Evolutionary conservation across 805 yeast genomes (phyloP).

Genomic region (Saccharomycopsis oosterbeekiorum): DNA sequence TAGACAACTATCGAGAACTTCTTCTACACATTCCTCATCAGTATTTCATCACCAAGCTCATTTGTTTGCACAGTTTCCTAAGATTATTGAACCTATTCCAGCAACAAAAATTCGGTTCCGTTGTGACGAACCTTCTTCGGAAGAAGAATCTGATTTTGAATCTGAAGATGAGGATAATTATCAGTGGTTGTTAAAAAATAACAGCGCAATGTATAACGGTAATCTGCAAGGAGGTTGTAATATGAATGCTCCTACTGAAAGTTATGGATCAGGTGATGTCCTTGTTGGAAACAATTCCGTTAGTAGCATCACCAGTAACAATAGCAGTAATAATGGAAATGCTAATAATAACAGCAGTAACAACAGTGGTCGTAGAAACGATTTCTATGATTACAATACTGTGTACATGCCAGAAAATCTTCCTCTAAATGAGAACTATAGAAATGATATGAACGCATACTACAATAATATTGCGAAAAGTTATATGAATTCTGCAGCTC

Average conservation of each 20-base stretch:
- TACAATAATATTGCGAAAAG: not conserved
- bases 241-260: conserved; percentile 21
- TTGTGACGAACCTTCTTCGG: conserved; percentile 42
- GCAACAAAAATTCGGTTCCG: conserved; percentile 76
- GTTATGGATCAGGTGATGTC: conserved; percentile 23
- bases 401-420: conserved; percentile 35
- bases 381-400: conserved; percentile 60
- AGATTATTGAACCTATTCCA: conserved; percentile 72
- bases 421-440: conserved; percentile 4
- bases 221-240: not conserved
- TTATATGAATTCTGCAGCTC: not conserved
- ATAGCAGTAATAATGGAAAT: not conserved
- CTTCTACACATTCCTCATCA: conserved; percentile 6
- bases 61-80: conserved; percentile 20
- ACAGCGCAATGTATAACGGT: not conserved
- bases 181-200: conserved; percentile 7
- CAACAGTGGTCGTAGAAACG: conserved; percentile 31
- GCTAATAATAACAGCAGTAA: conserved; percentile 30
- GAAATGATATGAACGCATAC: not conserved
- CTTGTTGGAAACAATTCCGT: conserved; percentile 21
- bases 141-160: conserved; percentile 23
- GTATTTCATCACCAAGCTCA: conserved; percentile 10
- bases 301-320: not conserved
- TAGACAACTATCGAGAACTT: conserved; percentile 10
- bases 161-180: conserved; percentile 16